These are phyloP conservation scores for Phytophthora cactorum DNA, from an alignment of 352 stramenopile species.

Conservation along the genomic window DNA sequence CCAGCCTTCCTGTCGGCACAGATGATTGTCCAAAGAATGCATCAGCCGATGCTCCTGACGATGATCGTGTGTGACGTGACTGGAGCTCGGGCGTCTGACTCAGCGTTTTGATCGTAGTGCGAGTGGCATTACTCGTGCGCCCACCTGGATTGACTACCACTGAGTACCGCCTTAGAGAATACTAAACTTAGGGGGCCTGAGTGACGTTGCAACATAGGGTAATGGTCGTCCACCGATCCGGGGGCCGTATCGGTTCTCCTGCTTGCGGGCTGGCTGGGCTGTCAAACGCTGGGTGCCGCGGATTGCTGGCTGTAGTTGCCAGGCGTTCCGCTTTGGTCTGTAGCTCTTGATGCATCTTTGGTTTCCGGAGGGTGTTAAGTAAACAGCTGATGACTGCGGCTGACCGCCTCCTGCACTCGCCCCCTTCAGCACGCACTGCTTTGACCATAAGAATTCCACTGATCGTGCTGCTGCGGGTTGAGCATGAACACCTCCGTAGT, in stretches of 20 bases:
- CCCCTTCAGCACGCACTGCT: slow-evolving; percentile 6
- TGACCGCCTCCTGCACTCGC: too few relatives aligned
- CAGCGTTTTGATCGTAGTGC: slow-evolving; percentile 12
- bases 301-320: slow-evolving; percentile 28
- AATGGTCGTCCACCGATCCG: too few relatives aligned
- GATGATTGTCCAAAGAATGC: slow-evolving; percentile 34
- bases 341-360: too few relatives aligned
- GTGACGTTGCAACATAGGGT: too few relatives aligned
- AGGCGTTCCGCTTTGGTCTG: slow-evolving; percentile 14
- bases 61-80: slow-evolving; percentile 23
- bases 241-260: background rate
- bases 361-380: too few relatives aligned
- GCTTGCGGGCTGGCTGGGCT: too few relatives aligned
- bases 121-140: too few relatives aligned
- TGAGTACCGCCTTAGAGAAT: too few relatives aligned
- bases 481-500: slow-evolving; percentile 10
- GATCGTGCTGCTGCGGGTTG: slow-evolving; percentile 15
- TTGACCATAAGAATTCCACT: slow-evolving; percentile 22
- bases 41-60: slow-evolving; percentile 28
- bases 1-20: background rate
- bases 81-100: too few relatives aligned
- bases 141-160: too few relatives aligned
- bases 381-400: too few relatives aligned
- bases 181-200: too few relatives aligned
- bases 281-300: slow-evolving; percentile 20